phyloP scores from a whole-genome alignment of 2,329 filamentous ascomycete species.

The Gyromitra esculenta region DNA sequence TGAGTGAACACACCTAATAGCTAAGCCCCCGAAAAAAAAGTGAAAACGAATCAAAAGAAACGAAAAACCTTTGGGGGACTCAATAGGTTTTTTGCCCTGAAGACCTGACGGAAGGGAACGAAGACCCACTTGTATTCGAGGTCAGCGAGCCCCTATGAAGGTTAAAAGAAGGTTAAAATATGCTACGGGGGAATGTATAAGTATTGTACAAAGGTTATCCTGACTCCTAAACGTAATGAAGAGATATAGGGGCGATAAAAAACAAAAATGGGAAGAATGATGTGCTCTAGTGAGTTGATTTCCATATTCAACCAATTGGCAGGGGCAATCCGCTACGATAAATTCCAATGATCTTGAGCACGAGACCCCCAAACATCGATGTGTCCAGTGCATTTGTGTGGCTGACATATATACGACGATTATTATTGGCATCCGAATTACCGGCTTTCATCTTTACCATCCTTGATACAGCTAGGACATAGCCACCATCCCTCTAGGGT shows the following conservation, averaged over 20 bases:
- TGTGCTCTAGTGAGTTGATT: neutral
- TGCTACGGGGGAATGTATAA: neutral
- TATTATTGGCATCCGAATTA: neutral
- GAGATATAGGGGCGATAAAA: neutral
- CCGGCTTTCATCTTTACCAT: slow-evolving; percentile 7
- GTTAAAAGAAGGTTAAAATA: slow-evolving; percentile 3
- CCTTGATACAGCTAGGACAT: slow-evolving; percentile 22
- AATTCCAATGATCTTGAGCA: neutral
- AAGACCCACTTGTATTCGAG: slow-evolving; percentile 27
- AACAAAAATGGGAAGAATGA: slow-evolving; percentile 11
- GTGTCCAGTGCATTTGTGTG: no score
- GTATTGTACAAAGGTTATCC: slow-evolving; percentile 16
- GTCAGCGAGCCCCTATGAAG: neutral
- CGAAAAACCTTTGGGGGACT: neutral
- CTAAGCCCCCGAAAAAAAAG: no score
- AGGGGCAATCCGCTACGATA: neutral
- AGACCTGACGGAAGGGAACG: neutral
- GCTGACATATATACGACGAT: neutral
- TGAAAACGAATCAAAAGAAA: no score
- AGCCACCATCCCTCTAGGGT: slow-evolving; percentile 38
- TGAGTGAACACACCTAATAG: no score
- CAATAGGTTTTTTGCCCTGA: neutral
- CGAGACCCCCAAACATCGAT: no score
- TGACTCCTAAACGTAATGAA: slow-evolving; percentile 5
- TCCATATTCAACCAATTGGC: no score